phyloP scores from a whole-genome alignment of 2,329 filamentous ascomycete species.

The Piedraia hortae region DNA sequence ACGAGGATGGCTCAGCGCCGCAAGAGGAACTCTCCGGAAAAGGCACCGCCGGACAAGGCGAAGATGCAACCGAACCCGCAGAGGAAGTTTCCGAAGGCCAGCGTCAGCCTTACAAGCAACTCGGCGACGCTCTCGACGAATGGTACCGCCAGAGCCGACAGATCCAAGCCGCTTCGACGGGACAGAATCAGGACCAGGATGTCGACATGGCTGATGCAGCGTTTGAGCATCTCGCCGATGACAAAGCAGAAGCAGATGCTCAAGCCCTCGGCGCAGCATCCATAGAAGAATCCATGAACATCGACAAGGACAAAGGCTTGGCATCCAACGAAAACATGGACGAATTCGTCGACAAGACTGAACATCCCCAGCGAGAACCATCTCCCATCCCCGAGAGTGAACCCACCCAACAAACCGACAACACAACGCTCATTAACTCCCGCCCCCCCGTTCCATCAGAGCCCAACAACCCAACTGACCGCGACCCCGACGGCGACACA shows the following conservation, averaged over 20 bases:
- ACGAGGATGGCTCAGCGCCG: conserved; percentile 14
- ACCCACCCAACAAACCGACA: conserved; percentile 4
- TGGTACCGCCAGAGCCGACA: conserved; percentile 78
- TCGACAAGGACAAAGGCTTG: conserved; percentile 13
- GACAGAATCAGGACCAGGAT: conserved; percentile 25
- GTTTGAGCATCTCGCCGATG: conserved; percentile 77
- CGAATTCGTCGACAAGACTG: conserved; percentile 2
- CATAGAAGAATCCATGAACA: conserved; percentile 52
- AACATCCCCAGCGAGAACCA: no score
- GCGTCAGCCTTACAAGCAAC: conserved; percentile 61
- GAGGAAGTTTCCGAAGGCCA: no score
- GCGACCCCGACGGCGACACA: conserved; percentile 14
- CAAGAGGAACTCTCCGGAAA: conserved; percentile 4
- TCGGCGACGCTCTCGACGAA: conserved; percentile 73
- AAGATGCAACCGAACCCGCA: neutral
- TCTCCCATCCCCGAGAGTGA: conserved; percentile 3
- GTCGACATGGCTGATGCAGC: conserved; percentile 55
- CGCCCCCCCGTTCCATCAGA: conserved; percentile 16
- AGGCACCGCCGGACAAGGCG: neutral
- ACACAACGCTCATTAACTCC: conserved; percentile 4
- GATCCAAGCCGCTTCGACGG: conserved; percentile 28
- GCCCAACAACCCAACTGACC: conserved; percentile 17
- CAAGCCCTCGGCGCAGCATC: conserved; percentile 75
- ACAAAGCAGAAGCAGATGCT: conserved; percentile 54
- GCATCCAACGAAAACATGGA: conserved; percentile 15